Evolutionary conservation across 441 rosid genomes (phyloP).

Genomic region (Pelargonium australe): DNA sequence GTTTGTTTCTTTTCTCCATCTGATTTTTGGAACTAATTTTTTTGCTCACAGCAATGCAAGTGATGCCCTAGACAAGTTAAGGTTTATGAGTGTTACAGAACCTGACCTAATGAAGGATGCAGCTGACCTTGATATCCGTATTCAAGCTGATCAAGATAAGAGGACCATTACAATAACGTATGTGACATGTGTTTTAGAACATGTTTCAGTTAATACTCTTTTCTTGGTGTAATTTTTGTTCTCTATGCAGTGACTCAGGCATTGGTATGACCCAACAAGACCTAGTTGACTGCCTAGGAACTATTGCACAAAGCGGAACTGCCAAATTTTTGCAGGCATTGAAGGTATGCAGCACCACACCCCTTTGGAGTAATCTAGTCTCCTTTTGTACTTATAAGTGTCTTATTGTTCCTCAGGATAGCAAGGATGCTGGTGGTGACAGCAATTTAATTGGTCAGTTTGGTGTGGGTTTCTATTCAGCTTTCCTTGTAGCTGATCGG

Average conservation of each 20-base stretch:
- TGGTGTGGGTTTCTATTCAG: constrained; percentile 98
- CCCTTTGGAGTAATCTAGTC: background rate
- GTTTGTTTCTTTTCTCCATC: background rate
- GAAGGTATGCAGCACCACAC: constrained; percentile 36
- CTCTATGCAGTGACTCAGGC: constrained; percentile 70
- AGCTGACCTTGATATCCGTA: constrained; percentile 83
- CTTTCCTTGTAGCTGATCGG: constrained; percentile 95
- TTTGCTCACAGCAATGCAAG: constrained; percentile 69
- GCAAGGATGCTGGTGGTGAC: constrained; percentile 82
- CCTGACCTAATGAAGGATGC: constrained; percentile 84
- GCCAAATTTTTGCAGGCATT: constrained; percentile 84
- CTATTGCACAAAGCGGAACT: constrained; percentile 98
- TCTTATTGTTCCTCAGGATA: constrained; percentile 48
- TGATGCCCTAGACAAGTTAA: constrained; percentile 94
- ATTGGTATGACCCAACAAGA: constrained; percentile 96
- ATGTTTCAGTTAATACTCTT: background rate
- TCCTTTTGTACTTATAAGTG: background rate
- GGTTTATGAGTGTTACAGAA: constrained; percentile 91
- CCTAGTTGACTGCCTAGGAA: constrained; percentile 92
- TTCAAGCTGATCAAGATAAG: constrained; percentile 76
- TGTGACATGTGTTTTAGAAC: background rate
- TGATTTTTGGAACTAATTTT: background rate
- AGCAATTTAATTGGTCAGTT: constrained; percentile 86
- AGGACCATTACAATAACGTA: constrained; percentile 80
- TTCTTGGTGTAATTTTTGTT: background rate